These are phyloP conservation scores for Wickerhamomyces queroliae DNA, from an alignment of 805 yeast species.

Conservation along the genomic window DNA sequence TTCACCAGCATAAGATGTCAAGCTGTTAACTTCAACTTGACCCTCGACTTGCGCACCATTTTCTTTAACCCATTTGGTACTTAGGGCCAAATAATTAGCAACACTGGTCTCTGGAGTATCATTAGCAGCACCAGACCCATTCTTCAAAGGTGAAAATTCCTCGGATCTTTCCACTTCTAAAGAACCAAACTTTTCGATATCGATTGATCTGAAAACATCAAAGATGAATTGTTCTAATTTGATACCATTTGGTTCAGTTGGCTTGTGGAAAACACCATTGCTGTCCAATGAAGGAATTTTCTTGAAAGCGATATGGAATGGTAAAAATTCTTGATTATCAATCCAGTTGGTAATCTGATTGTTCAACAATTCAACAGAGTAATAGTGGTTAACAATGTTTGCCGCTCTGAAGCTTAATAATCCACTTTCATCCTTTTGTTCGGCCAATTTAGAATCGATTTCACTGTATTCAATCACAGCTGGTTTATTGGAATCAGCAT, in stretches of 20 bases:
- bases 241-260: slow-evolving; percentile 82
- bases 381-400: slow-evolving; percentile 95
- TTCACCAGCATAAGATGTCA: slow-evolving; percentile 72
- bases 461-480: slow-evolving; percentile 96
- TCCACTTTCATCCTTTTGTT: slow-evolving; percentile 51
- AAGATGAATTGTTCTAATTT: slow-evolving; percentile 95
- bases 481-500: slow-evolving; percentile 49
- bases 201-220: slow-evolving; percentile 85
- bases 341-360: slow-evolving; percentile 65
- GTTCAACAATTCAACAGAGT: slow-evolving; percentile 69
- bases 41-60: slow-evolving; percentile 60
- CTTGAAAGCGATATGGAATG: slow-evolving; percentile 94
- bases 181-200: slow-evolving; percentile 72
- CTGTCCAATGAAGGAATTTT: slow-evolving; percentile 61
- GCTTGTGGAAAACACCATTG: slow-evolving; percentile 46
- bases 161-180: slow-evolving; percentile 80
- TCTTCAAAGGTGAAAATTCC: slow-evolving; percentile 93
- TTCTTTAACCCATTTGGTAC: slow-evolving; percentile 65
- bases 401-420: slow-evolving; percentile 83
- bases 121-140: slow-evolving; percentile 74
- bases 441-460: slow-evolving; percentile 68
- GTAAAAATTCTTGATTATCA: slow-evolving; percentile 56
- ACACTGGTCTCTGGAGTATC: slow-evolving; percentile 86
- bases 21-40: slow-evolving; percentile 72
- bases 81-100: slow-evolving; percentile 53